Base-by-base conservation (phyloP, 2,329 filamentous ascomycete species). In the Alternaria triticina region DNA sequence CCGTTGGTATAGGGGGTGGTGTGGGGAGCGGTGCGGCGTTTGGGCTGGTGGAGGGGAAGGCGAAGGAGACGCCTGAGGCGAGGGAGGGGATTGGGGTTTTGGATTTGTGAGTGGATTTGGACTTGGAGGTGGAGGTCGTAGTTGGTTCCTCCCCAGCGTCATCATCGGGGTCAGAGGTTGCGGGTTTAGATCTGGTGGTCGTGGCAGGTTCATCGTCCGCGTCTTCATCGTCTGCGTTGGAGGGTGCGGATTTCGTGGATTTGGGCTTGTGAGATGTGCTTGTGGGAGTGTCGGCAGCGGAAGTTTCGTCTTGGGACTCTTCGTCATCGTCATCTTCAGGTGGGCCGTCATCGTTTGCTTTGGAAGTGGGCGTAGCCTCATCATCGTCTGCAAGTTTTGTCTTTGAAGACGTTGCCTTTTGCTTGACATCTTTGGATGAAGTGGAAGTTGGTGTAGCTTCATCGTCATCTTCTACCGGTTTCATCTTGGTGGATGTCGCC, bases 191-290 rank as follows among this genome's bases (percentile, higher is more conserved):
- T 33, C 13, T 33, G 30, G 30, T 2, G 2, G 30, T 13, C 12
- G 11, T 25, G 3, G 44, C 4, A 3, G 44, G 3, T 15, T 46
- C 22, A 0, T 15, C 22, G 17, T 22, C 17, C 0, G 17, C n/a
- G 4, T 43, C n/a, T 0, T 20, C 8, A 11, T 28, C 27, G n/a
- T n/a, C 20, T 2, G 47, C 2, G 3, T 7, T 4, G 0, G 27
- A 13, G 0, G 47, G 15, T 2, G 33, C 33, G 15, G 1, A 1
- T n/a, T n/a, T 46, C 0, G 20, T 51, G 12, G 49, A 6, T 1
- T 51, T 51, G 12, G 12, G 8, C 2, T 50, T 20, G 10, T 33
- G 27, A 4, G 27, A 33, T 0, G 27, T 30, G 7, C 3, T 9
- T 20, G 25, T 22, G 27, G 8, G 0, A 22, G 13, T 50, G 27